phyloP scores from a whole-genome alignment of 805 yeast species.

The Barnettozyma siamensis region DNA sequence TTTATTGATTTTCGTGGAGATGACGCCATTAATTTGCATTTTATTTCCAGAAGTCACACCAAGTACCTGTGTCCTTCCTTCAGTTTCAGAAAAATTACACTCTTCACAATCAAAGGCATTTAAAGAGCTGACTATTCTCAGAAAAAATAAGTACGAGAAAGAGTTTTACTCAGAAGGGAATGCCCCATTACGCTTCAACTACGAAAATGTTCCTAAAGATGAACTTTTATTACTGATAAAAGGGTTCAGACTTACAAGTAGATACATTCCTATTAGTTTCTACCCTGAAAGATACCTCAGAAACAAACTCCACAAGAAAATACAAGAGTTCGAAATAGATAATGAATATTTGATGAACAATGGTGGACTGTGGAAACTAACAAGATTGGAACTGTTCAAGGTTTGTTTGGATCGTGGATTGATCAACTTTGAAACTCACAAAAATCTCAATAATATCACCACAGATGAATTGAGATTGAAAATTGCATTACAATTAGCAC shows the following conservation, averaged over 20 bases:
- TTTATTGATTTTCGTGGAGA: conserved; percentile 45
- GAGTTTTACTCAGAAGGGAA: conserved; percentile 16
- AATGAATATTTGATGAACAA: conserved; percentile 36
- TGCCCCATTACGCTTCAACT: conserved; percentile 35
- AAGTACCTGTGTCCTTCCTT: conserved; percentile 51
- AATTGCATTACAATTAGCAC: conserved; percentile 34
- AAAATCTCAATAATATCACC: conserved; percentile 28
- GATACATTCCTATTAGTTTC: conserved; percentile 34
- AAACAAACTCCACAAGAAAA: conserved; percentile 31
- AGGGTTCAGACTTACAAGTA: conserved; percentile 33
- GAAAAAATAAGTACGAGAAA: conserved; percentile 14
- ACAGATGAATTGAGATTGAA: conserved; percentile 31
- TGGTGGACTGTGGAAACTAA: conserved; percentile 37
- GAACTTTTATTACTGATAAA: conserved; percentile 34
- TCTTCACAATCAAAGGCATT: conserved; percentile 24
- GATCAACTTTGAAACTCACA: conserved; percentile 30
- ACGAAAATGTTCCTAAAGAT: conserved; percentile 38
- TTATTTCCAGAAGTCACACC: conserved; percentile 52
- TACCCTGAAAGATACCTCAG: conserved; percentile 36
- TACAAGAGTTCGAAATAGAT: conserved; percentile 45
- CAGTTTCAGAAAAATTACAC: conserved; percentile 28
- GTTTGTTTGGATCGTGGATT: conserved; percentile 55
- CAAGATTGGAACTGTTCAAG: conserved; percentile 44
- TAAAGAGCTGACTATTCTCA: conserved; percentile 9
- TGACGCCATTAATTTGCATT: conserved; percentile 48